Evolutionary conservation across 2,329 filamentous ascomycete species (phyloP).

Genomic region (Hypoxylon sp.): DNA sequence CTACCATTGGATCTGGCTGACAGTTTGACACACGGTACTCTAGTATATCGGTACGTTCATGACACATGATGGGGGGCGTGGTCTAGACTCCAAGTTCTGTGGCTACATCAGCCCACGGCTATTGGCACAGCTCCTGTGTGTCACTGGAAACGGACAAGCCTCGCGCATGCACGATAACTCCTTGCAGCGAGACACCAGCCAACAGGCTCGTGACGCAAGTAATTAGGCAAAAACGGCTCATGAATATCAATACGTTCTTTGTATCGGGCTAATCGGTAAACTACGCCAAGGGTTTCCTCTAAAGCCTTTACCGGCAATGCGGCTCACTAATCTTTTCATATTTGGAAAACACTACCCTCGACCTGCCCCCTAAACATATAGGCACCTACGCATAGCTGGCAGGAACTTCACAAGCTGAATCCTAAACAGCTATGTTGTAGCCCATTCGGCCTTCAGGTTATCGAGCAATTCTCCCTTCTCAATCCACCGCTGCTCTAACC

Average conservation of each 20-base stretch:
- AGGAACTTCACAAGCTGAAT: slow-evolving; percentile 15
- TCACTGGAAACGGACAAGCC: slow-evolving; percentile 37
- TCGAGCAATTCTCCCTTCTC: slow-evolving; percentile 67
- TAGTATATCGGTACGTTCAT: slow-evolving; percentile 19
- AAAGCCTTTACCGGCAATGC: slow-evolving; percentile 23
- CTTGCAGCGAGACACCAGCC: slow-evolving; percentile 35
- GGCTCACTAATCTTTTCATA: slow-evolving; percentile 33
- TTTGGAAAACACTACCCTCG: slow-evolving; percentile 29
- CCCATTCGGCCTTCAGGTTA: slow-evolving; percentile 59
- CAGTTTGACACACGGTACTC: background rate
- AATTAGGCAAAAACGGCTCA: slow-evolving; percentile 36
- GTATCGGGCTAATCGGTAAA: slow-evolving; percentile 28
- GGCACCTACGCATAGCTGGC: background rate
- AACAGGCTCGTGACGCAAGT: slow-evolving; percentile 33
- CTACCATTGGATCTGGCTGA: slow-evolving; percentile 1
- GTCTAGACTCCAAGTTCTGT: slow-evolving; percentile 37
- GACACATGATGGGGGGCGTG: slow-evolving; percentile 35
- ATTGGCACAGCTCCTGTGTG: slow-evolving; percentile 29
- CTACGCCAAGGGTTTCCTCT: slow-evolving; percentile 24
- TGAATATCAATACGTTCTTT: slow-evolving; percentile 15
- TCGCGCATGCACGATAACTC: slow-evolving; percentile 38
- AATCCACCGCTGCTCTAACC: slow-evolving; percentile 67
- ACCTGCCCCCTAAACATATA: slow-evolving; percentile 6
- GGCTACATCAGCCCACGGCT: slow-evolving; percentile 23
- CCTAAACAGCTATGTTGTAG: slow-evolving; percentile 24